Base-by-base conservation (phyloP, 441 rosid genomes). In the Melastoma candidum region DNA sequence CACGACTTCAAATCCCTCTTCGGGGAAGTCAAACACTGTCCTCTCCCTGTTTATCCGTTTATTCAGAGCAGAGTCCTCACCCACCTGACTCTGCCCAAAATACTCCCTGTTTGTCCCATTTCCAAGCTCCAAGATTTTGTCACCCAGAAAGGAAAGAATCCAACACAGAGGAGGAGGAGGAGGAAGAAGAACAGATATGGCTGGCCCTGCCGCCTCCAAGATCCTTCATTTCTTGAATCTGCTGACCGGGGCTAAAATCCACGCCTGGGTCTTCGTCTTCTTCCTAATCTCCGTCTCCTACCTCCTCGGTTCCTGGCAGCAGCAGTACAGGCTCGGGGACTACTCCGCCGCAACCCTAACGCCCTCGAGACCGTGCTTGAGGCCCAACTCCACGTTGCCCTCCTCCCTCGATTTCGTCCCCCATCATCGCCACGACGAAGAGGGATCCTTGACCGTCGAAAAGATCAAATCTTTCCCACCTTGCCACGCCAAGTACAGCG, bases 251-350 rank as follows among this genome's bases (percentile, higher is more conserved):
- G 39, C 51, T 46, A 65, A 48, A 2, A 27, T 68, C 32, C 61
- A 10, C 50, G 48, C 69, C 6, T 26, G 69, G 9, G 50, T 59
- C 46, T 10, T 73, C 6, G 3, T 79, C 26, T 26, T 65, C 55
- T 47, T 73, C 51, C 83, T 82, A 46, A 78, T 79, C 69, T 17
- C 25, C 12, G 1, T 68, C 60, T 77, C 68, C 7, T 82, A 77
- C 54, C 46, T 75, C 48, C 57, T 82, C n/a, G 88, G 83, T 47
- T 22, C 52, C 13, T 71, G 77, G 76, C 72, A 59, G 32, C 60
- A 50, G 25, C 13, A 57, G 26, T 45, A 64, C 25, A 7, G 44
- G 41, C 2, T 26, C 11, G 2, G 12, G 25, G 7, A 14, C 46
- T 3, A 48, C n/a, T 11, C 48, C 11, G 2, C 50, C 59, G 49